These are phyloP conservation scores for Tilletia setariae DNA, from an alignment of 1,284 basidiomycete genomes.

Conservation along the genomic window DNA sequence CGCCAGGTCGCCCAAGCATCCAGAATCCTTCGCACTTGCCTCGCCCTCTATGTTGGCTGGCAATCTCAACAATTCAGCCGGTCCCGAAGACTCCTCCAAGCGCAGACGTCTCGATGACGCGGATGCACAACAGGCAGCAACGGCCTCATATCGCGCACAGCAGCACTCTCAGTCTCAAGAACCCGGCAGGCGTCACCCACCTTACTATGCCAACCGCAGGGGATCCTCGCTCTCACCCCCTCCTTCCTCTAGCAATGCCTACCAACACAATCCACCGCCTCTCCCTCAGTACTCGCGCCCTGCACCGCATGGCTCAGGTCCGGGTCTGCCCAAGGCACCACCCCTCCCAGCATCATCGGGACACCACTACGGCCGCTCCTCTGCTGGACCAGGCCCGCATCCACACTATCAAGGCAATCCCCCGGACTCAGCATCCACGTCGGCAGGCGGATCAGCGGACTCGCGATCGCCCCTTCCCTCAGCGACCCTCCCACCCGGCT, in stretches of 20 bases:
- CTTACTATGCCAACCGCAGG: neutral
- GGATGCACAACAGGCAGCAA: neutral
- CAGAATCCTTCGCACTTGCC: no score
- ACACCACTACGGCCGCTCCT: neutral
- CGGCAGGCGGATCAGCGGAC: neutral
- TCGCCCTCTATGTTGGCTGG: neutral
- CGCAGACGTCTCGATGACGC: conserved; percentile 8
- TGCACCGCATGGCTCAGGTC: neutral
- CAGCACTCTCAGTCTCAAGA: conserved; percentile 4
- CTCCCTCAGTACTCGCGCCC: conserved; percentile 5
- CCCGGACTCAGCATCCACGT: neutral
- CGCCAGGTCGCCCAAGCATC: no score
- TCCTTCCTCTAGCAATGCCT: neutral
- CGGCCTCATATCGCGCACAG: conserved; percentile 11
- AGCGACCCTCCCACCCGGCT: neutral
- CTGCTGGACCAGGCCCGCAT: neutral
- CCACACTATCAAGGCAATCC: neutral
- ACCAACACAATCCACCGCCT: neutral
- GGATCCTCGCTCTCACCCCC: conserved; percentile 11
- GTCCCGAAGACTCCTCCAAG: neutral
- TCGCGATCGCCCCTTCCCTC: conserved; percentile 11
- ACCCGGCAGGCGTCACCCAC: neutral
- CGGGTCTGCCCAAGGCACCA: neutral
- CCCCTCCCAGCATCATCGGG: neutral
- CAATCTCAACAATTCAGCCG: neutral